Evolutionary conservation across 2,329 filamentous ascomycete genomes (phyloP).

Genomic region (Alternaria ventricosa): DNA sequence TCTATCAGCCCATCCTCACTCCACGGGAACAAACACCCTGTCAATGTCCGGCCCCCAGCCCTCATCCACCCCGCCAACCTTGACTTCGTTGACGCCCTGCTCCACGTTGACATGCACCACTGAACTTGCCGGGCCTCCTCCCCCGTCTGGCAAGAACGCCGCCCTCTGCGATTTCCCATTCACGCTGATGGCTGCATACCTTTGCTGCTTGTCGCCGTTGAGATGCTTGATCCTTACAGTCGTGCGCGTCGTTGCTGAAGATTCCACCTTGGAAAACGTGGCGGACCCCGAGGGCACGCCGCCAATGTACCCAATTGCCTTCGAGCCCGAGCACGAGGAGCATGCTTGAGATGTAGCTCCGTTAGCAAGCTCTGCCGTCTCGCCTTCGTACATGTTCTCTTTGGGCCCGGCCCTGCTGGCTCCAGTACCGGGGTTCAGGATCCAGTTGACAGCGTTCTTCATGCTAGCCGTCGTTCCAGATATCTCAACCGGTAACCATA

Average conservation of each 20-base stretch:
- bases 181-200: slow-evolving; percentile 63
- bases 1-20: not conserved
- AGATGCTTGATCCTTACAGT: slow-evolving; percentile 63
- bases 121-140: slow-evolving; percentile 56
- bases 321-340: slow-evolving; percentile 58
- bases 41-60: slow-evolving; percentile 62
- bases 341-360: slow-evolving; percentile 58
- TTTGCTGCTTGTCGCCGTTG: slow-evolving; percentile 62
- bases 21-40: slow-evolving; percentile 60
- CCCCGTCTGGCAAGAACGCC: slow-evolving; percentile 62
- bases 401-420: slow-evolving; percentile 54
- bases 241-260: slow-evolving; percentile 53
- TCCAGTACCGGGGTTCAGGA: slow-evolving; percentile 54
- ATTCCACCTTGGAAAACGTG: slow-evolving; percentile 56
- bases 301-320: slow-evolving; percentile 58
- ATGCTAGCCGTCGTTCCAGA: slow-evolving; percentile 59
- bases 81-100: slow-evolving; percentile 58
- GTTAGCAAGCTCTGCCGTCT: slow-evolving; percentile 54
- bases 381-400: slow-evolving; percentile 61
- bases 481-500: slow-evolving; percentile 68
- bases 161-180: slow-evolving; percentile 61
- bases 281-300: slow-evolving; percentile 58
- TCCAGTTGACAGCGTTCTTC: slow-evolving; percentile 63
- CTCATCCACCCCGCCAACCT: slow-evolving; percentile 52
- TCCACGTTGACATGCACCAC: slow-evolving; percentile 58